Conservation (phyloP, 768 basidiomycete genomes). For the Agrocybe pediades region DNA sequence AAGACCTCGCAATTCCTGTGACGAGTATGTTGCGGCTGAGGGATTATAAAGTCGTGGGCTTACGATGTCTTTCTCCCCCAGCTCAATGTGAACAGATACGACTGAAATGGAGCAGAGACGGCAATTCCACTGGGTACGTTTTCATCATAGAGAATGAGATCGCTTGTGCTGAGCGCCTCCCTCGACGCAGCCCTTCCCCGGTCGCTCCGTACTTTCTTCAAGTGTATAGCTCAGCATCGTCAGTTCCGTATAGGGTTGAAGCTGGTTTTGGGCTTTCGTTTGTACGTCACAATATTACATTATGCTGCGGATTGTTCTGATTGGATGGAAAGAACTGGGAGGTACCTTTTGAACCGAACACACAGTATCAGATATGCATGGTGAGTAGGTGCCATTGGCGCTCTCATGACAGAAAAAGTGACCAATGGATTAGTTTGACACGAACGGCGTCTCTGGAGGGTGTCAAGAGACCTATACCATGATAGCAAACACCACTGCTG, state of each 20-base stretch:
- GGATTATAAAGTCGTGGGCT: neutral
- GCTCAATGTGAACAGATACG: slow-evolving; percentile 40
- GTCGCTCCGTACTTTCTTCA: slow-evolving; percentile 51
- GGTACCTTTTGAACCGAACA: slow-evolving; percentile 52
- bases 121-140: slow-evolving; percentile 29
- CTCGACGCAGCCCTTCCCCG: slow-evolving; percentile 39
- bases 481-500: slow-evolving; percentile 37
- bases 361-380: slow-evolving; percentile 62
- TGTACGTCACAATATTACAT: slow-evolving; percentile 21
- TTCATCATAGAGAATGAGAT: neutral
- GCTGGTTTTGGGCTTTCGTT: slow-evolving; percentile 36
- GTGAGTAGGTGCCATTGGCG: slow-evolving; percentile 23
- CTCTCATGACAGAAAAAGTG: neutral
- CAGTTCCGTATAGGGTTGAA: slow-evolving; percentile 43
- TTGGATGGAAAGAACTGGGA: slow-evolving; percentile 40
- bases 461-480: slow-evolving; percentile 54
- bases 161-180: neutral
- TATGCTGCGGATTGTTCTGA: neutral
- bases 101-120: slow-evolving; percentile 34
- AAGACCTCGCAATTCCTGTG: slow-evolving; percentile 31
- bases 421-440: slow-evolving; percentile 39
- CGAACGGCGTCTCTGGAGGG: slow-evolving; percentile 49
- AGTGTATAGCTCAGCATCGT: slow-evolving; percentile 48
- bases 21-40: slow-evolving; percentile 23
- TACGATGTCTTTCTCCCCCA: slow-evolving; percentile 6